Evolutionary conservation across 2,329 filamentous ascomycete species (phyloP), one percentile per base, ranked within the genome.

Genomic region (Apiospora rasikravindrae): DNA sequence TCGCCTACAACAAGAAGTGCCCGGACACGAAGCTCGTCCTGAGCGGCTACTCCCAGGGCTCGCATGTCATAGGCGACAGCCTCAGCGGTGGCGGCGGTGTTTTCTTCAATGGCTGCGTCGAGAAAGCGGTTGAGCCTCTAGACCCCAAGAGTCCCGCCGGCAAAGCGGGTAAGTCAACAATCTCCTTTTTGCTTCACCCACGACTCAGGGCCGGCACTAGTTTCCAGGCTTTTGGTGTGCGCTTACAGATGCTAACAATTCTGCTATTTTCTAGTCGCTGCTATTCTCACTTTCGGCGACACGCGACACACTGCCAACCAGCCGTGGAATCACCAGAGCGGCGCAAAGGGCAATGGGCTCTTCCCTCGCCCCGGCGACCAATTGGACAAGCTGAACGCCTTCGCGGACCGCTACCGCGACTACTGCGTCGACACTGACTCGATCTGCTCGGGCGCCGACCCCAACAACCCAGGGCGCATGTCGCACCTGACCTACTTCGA

Each of bases 11-110:
- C 74, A 75, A 80, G 74, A 76, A 77, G n/a, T 86, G 83, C 71
- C 83, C 84, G 14, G 74, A 83, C 45, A 73, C 82, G 24, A 82
- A 81, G 72, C 79, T 86, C 16, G 82, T 85, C 6, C 69, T 85
- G 37, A 82, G 80, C 72, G 84, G 84, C 0, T 85, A 84, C 74
- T 83, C 81, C 1, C 81, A 85, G 71, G 84, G 83, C 67, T 80
- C 77, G 1, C 82, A 84, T 1, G 78, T 84, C 11, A 73, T 82
- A 13, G 78, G 82, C 51, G 82, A 83, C 72, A 77, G 83, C 29
- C 74, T 83, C 8, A 80, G 79, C 61, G 79, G 80, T 7, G 80
- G 80, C 11, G 81, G 81, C 26, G 82, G 82, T 24, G 77, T 73
- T 8, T 81, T 82, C 71, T 82, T 81, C 67, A 70, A 81, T 29